Base-by-base conservation (phyloP, 148 eudicot genomes). In the Salicornia ramosissima region DNA sequence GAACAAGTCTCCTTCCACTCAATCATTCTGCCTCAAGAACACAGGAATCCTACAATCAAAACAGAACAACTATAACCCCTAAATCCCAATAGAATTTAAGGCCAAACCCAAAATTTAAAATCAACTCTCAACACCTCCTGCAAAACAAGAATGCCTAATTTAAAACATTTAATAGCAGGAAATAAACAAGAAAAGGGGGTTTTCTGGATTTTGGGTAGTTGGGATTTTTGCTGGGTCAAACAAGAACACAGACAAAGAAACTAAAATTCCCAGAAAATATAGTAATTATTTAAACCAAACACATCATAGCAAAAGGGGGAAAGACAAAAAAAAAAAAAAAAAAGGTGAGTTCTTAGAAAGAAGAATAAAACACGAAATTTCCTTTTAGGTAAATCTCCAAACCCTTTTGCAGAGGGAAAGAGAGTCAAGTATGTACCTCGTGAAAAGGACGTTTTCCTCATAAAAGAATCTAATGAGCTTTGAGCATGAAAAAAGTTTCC, bases 381-480 rank as follows among this genome's bases (percentile, higher is more conserved):
- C 61, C 68, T 58, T 78, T 81, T 71, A 47, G 60, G 77, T 47
- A 42, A 67, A 69, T 58, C 68, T 39, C 57, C 71, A 71, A 62
- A 22, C 39, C 66, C 71, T 72, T 71, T 71, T 52, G 58, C 26
- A 42, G 31, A 68, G 65, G 43, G 55, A 51, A 53, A 77, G 30
- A 55, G 70, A 47, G 74, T 75, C 79, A 75, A 72, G 40, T n/a
- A n/a, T 40, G 74, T 65, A 74, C 79, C 72, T 75, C 66, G 70
- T 75, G 82, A 81, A 81, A 75, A 62, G 36, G 85, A 78, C 77
- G 75, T 64, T 33, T 74, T 62, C n/a, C 63, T 40, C 29, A 30
- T 46, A 45, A 50, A 68, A 69, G 69, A 80, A 81, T 77, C 79
- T 62, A 54, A 74, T 57, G 19, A 71, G 69, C 57, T 61, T 67